Percentiles rank a stretch among this genome's conserved stretches.
These are phyloP conservation scores for Scalesia atractyloides DNA, from an alignment of 129 eudicot species.

Conservation along the genomic window DNA sequence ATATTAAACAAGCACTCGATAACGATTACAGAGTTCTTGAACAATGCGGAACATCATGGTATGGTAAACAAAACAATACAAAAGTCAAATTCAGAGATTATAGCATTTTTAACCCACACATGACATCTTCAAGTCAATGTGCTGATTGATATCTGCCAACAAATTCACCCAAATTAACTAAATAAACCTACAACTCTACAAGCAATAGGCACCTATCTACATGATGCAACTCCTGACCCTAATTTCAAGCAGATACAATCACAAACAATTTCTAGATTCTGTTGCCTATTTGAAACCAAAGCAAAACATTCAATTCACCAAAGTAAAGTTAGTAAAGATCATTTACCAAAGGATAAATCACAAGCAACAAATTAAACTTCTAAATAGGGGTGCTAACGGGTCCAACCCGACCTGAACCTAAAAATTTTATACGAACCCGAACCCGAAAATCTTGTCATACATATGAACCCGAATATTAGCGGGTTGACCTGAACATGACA, in stretches of 20 bases:
- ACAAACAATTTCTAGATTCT: background rate
- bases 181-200: slow-evolving; percentile 21
- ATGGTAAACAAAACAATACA: too few relatives aligned
- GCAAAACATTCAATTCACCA: background rate
- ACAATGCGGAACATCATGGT: background rate
- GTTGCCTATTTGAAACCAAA: slow-evolving; percentile 15
- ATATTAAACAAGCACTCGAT: slow-evolving; percentile 8
- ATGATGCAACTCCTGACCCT: slow-evolving; percentile 21
- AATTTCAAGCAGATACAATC: background rate
- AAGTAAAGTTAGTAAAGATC: background rate
- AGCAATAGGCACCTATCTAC: slow-evolving; percentile 1
- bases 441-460: too few relatives aligned
- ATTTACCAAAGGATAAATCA: slow-evolving; percentile 5
- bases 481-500: too few relatives aligned
- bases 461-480: too few relatives aligned
- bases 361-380: slow-evolving; percentile 20
- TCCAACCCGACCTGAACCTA: too few relatives aligned
- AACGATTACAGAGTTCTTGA: background rate
- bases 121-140: slow-evolving; percentile 3
- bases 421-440: too few relatives aligned
- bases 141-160: slow-evolving; percentile 10
- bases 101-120: background rate
- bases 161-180: background rate
- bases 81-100: background rate
- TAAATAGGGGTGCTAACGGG: too few relatives aligned